Conservation (phyloP, 805 yeast genomes). For the Barnettozyma californica region DNA sequence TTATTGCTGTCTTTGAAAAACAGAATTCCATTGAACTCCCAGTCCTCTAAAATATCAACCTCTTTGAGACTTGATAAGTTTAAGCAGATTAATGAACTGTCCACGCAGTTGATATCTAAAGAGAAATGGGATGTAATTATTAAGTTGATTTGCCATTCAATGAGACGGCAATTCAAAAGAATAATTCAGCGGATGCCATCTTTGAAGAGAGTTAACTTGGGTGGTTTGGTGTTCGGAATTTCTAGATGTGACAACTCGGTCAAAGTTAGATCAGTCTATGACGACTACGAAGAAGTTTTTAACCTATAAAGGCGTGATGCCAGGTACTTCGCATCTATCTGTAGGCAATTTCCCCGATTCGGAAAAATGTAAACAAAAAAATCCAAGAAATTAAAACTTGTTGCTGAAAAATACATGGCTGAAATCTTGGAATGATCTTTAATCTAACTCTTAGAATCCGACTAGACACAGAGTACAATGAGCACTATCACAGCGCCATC, state of each 20-base stretch:
- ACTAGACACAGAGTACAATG: constrained; percentile 2
- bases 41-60: constrained; percentile 20
- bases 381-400: neutral
- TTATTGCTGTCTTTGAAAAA: constrained; percentile 17
- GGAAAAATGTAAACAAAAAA: constrained; percentile 21
- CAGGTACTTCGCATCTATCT: neutral
- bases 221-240: constrained; percentile 23
- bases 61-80: constrained; percentile 20
- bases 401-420: neutral
- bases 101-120: constrained; percentile 12
- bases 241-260: constrained; percentile 4
- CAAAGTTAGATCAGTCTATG: constrained; percentile 19
- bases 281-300: constrained; percentile 21
- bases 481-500: constrained; percentile 17
- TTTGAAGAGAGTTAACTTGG: constrained; percentile 23
- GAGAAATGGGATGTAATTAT: constrained; percentile 18
- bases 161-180: constrained; percentile 17
- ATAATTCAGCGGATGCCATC: constrained; percentile 12
- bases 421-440: neutral
- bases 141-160: constrained; percentile 20
- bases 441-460: neutral
- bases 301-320: neutral
- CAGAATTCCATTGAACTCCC: constrained; percentile 24
- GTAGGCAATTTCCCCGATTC: constrained; percentile 13
- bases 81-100: constrained; percentile 16